Base-by-base conservation (phyloP, 23 red algal species). In the Agarophyton chilense region DNA sequence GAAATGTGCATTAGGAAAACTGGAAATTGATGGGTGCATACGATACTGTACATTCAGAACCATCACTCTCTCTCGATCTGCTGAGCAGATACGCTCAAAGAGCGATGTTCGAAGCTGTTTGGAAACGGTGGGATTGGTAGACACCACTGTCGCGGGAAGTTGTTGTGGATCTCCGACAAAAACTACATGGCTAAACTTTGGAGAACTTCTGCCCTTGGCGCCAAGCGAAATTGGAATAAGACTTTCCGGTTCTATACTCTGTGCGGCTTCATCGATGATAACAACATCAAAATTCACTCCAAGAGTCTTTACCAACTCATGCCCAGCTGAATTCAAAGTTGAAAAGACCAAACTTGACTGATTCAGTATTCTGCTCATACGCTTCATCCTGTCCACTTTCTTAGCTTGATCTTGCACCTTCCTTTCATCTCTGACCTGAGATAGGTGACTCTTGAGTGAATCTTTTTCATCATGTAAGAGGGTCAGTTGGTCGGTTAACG, bases 141-240 rank as follows among this genome's bases (percentile, higher is more conserved):
- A 75, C 19, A 95, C 28, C 61, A 98, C 84, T 18, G 96, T 98
- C 4, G 96, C 90, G 0, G 96, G 93, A 17, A 98, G 91, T 75
- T 98, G 96, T 74, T 95, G 87, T 36, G 93, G 89, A 83, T 98
- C 96, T 28, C 96, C 96, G 2, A 96, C 96, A 28, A 98, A 52
- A 53, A 88, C 77, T 0, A 86, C 44, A 24, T 86, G 79, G 13
- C 72, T 54, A 26, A 46, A 70, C 36, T 35, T 56, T 2, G 34
- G 18, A 49, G 72, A 68, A 24, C 45, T 67, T 11, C 26, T 76
- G 2, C 35, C 58, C 40, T 41, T 65, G 25, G 24, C 16, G 4
- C 72, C 64, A 17, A 52, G 24, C 63, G 92, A 81, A 9, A 95
- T 50, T 25, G 93, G 93, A 24, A 95, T 95, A 39, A 95, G 44